Percentiles rank a stretch among this genome's conserved stretches.
Evolutionary conservation across 2,329 filamentous ascomycete species (phyloP).

Genomic region (Fusarium anguioides): DNA sequence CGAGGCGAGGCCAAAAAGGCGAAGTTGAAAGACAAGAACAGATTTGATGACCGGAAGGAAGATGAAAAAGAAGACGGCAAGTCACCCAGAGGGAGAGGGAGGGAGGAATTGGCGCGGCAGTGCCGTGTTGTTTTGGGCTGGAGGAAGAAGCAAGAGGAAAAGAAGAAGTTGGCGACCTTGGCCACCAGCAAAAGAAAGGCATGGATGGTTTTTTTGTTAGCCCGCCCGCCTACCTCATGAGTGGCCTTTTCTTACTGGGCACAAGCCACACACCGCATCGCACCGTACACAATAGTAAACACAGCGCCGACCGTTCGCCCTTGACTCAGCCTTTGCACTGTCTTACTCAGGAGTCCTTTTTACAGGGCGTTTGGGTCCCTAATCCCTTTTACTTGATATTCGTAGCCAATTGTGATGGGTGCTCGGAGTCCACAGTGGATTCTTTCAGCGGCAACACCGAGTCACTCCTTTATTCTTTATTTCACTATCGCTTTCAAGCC

Average conservation of each 20-base stretch:
- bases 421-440: constrained; percentile 2
- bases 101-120: constrained; percentile 58
- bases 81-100: constrained; percentile 52
- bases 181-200: constrained; percentile 38
- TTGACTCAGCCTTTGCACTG: constrained; percentile 33
- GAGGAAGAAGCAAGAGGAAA: constrained; percentile 41
- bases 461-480: not conserved
- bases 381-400: not conserved
- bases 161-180: constrained; percentile 33
- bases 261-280: constrained; percentile 29
- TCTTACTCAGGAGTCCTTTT: constrained; percentile 4
- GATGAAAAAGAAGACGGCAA: constrained; percentile 52
- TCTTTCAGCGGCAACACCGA: constrained; percentile 13
- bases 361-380: constrained; percentile 10
- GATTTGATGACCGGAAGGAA: constrained; percentile 47
- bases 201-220: constrained; percentile 40
- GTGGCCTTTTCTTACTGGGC: constrained; percentile 16
- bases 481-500: not conserved
- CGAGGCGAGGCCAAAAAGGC: constrained; percentile 34
- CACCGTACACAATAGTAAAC: not conserved
- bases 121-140: constrained; percentile 53
- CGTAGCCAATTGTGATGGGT: not conserved
- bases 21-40: constrained; percentile 49
- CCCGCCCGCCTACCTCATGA: not conserved
- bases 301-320: constrained; percentile 14